Evolutionary conservation across 2,329 filamentous ascomycete species (phyloP), one percentile per base, ranked within the genome.

Genomic region (Aspergillus ustus): DNA sequence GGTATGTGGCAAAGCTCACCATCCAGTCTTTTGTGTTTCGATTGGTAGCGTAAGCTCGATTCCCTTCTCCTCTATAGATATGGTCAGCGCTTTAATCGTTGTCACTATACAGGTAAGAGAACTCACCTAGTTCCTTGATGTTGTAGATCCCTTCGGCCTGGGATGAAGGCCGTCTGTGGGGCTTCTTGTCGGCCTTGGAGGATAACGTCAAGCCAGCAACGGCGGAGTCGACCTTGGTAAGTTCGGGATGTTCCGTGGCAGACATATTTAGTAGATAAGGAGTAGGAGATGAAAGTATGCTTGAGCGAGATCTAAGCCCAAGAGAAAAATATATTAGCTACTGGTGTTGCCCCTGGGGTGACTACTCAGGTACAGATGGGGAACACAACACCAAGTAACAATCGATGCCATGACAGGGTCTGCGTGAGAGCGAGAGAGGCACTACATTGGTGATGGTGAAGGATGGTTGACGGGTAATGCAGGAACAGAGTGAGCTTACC

Each of bases 141-240:
- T 93, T 96, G 80, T 84, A 88, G 61, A 94, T 87, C 69, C 90
- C 91, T 64, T 89, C 84, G 50, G 85, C 85, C 73, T 84, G 87
- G 59, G 91, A 94, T 77, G 91, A 93, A 65, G 84, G 82, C 80
- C 92, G 87, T 70, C 89, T 85, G 75, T 89, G 85, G 67, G 80
- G 80, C 75, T 85, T 86, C 77, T 86, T 86, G 71, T 72, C 70
- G 31, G 72, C 70, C 65, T 85, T 83, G 37, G 90, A 85, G 62
- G 88, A 89, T 72, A 86, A 85, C 68, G 87, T 85, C 72, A 93
- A 80, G 79, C 92, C 91, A 76, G 92, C 89, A 75, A 96, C 88
- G 82, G 92, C 92, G 63, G 93, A 97, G 81, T 97, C 93, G 82
- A 97, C 88, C 84, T 96, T 96, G 80, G 86, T 85, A 76, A 96